phyloP scores from a whole-genome alignment of 2,329 filamentous ascomycete species.

The Pezicula carpinea region DNA sequence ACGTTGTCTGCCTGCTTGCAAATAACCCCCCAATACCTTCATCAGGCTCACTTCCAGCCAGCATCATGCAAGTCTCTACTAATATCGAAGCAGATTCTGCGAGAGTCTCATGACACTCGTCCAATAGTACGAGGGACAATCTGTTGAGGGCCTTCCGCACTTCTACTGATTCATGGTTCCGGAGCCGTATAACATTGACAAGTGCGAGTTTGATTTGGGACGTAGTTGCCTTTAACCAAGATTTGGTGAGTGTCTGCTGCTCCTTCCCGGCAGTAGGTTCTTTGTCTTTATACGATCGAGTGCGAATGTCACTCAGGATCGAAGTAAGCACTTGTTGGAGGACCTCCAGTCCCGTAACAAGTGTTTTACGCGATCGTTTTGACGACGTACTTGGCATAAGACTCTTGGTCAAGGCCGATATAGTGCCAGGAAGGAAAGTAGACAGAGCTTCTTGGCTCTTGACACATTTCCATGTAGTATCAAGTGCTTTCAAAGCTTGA shows the following conservation, averaged over 20 bases:
- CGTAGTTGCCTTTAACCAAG: slow-evolving; percentile 77
- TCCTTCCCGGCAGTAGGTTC: slow-evolving; percentile 26
- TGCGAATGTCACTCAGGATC: slow-evolving; percentile 54
- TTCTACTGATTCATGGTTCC: slow-evolving; percentile 63
- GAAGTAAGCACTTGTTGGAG: slow-evolving; percentile 50
- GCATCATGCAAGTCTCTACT: slow-evolving; percentile 74
- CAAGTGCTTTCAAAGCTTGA: slow-evolving; percentile 62
- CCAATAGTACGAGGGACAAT: slow-evolving; percentile 70
- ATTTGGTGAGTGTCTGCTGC: slow-evolving; percentile 33
- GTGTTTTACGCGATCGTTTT: slow-evolving; percentile 55
- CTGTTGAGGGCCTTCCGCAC: slow-evolving; percentile 63
- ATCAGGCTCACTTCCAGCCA: slow-evolving; percentile 50
- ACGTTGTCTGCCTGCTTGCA: slow-evolving; percentile 33
- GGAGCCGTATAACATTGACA: slow-evolving; percentile 69
- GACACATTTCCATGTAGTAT: slow-evolving; percentile 57
- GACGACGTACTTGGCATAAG: slow-evolving; percentile 64
- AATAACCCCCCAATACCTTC: slow-evolving; percentile 23
- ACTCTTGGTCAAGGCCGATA: slow-evolving; percentile 71
- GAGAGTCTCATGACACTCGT: slow-evolving; percentile 73
- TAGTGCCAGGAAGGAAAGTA: slow-evolving; percentile 81
- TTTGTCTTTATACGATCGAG: slow-evolving; percentile 33
- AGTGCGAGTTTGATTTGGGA: slow-evolving; percentile 81
- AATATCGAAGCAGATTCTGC: slow-evolving; percentile 65
- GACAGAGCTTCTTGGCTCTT: slow-evolving; percentile 71
- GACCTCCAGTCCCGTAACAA: slow-evolving; percentile 57